phyloP scores from a whole-genome alignment of 139 green algal species.

The Yamagishiella unicocca region DNA sequence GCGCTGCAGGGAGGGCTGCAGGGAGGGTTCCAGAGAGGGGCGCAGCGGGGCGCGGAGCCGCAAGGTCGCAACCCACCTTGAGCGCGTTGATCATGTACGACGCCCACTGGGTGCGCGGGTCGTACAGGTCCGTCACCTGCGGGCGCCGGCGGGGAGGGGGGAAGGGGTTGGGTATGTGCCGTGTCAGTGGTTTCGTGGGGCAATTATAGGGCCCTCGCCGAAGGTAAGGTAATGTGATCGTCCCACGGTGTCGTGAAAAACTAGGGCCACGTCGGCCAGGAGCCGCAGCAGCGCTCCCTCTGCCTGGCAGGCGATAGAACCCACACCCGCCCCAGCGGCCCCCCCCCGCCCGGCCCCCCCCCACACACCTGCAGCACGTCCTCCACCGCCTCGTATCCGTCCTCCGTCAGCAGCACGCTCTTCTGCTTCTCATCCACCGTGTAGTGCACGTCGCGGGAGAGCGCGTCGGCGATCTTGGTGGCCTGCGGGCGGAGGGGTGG shows the following conservation, averaged over 20 bases:
- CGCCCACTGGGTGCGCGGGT: constrained; percentile 96
- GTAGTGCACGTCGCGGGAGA: constrained; percentile 94
- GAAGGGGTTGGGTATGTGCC: too few species aligned
- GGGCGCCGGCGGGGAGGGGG: neutral
- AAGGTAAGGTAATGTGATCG: too few species aligned
- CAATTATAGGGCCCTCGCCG: too few species aligned
- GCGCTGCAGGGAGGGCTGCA: too few species aligned
- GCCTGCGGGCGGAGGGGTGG: constrained; percentile 53
- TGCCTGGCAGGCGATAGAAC: neutral
- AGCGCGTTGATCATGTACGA: constrained; percentile 97
- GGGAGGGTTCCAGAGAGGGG: too few species aligned
- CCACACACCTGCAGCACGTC: constrained; percentile 86
- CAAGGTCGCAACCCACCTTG: constrained; percentile 87
- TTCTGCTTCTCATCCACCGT: constrained; percentile 99
- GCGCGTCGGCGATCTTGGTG: constrained; percentile 87
- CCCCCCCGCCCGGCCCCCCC: neutral
- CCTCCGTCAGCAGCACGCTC: constrained; percentile 95
- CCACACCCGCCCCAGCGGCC: neutral
- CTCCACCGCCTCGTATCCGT: constrained; percentile 98
- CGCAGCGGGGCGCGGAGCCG: too few species aligned
- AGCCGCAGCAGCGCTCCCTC: too few species aligned
- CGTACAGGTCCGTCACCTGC: constrained; percentile 93
- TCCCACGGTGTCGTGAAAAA: too few species aligned
- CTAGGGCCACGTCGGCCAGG: too few species aligned
- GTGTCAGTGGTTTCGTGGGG: too few species aligned